Base-by-base conservation (phyloP, 345 rosid genomes). In the Linum usitatissimum region DNA sequence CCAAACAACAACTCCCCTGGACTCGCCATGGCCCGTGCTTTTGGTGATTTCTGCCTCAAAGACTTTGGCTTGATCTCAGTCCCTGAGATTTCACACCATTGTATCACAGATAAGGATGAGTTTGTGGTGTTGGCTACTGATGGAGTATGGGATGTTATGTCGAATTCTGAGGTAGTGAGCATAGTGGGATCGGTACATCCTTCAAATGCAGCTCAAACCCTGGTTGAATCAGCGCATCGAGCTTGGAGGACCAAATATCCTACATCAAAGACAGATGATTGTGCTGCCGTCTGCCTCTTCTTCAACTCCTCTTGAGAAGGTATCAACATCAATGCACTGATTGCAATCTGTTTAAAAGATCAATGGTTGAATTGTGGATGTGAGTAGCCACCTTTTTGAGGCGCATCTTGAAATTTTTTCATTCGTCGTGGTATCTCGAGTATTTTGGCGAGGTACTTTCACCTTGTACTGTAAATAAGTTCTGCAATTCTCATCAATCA, bases 71-170 rank as follows among this genome's bases (percentile, higher is more conserved):
- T 94, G 39, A 94, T 94, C 74, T 86, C 99, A 51, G 96, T 94
- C 61, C 99, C 99, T 48, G 97, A 90, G 56, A 61, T 94, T 65
- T 82, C 89, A 60, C 88, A 64, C 36, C 78, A 90, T 28, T 79
- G 68, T 51, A 73, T 94, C 34, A 81, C 83, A 6, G 84, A 90
- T 62, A 80, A 75, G 70, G 99, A 94, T 61, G 96, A 84, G 69
- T 94, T 94, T 71, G 61, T 94, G 68, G 95, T 94, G 62, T 76
- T 94, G 89, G 99, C 99, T 20, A 83, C 96, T 1, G 99, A 94
- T 76, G 99, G 99, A 80, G 99, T 88, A 78, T 93, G 99, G 99
- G 99, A 90, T 80, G 97, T 93, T 64, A 90, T 93, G 49, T 74
- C 99, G 20, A 93, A 90, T 58, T 70, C 83, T 69, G 97, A 90